Conservation (phyloP, 139 green algal species). For the Volvox reticuliferus region DNA sequence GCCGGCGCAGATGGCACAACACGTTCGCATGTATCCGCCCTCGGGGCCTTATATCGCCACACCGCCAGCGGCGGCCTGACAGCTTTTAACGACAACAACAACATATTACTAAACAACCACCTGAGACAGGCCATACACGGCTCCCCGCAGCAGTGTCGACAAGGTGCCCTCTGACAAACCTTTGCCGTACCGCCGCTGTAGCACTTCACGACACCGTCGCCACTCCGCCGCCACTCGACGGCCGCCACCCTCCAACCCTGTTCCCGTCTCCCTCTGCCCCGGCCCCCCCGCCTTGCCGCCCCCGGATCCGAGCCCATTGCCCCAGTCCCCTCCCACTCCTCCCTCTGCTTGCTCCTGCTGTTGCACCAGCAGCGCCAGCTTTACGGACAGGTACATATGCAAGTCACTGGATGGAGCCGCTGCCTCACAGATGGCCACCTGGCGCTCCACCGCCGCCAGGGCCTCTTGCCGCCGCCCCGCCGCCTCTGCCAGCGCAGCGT, state of each 20-base stretch:
- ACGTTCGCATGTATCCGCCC: no score
- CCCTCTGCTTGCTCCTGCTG: not conserved
- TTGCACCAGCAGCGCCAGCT: not conserved
- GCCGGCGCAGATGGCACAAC: no score
- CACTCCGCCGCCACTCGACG: not conserved
- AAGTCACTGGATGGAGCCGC: conserved; percentile 30
- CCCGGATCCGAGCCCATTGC: not conserved
- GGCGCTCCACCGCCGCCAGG: not conserved
- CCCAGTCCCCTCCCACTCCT: not conserved
- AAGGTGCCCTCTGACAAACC: not conserved
- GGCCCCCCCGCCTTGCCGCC: not conserved
- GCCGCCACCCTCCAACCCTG: not conserved
- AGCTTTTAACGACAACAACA: no score
- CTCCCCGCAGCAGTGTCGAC: not conserved
- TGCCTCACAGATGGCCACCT: conserved; percentile 6
- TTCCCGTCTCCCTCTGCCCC: not conserved
- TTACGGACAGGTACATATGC: conserved; percentile 42
- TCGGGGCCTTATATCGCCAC: no score
- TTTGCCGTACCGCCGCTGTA: conserved; percentile 19
- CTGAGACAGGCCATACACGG: not conserved
- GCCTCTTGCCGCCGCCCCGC: not conserved
- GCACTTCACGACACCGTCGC: not conserved
- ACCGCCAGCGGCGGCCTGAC: no score
- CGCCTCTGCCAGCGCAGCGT: not conserved
- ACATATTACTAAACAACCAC: not conserved